Conservation (phyloP, 2,329 filamentous ascomycete species). For the Stagonosporopsis vannaccii region DNA sequence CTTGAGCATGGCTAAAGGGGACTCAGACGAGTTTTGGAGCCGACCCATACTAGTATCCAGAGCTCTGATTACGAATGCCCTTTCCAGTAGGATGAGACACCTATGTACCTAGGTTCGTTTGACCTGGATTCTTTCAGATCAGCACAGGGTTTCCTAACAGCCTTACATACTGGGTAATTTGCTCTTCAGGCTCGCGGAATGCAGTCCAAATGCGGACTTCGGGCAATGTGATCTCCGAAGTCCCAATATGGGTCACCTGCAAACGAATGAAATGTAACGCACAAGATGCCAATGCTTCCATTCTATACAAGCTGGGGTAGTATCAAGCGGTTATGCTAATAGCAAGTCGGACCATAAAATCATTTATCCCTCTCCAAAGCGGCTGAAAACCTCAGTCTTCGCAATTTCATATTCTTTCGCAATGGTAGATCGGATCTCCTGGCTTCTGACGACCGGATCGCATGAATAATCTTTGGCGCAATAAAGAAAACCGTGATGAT, state of each 20-base stretch:
- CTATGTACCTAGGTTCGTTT: neutral
- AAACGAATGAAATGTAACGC: neutral
- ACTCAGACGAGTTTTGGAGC: neutral
- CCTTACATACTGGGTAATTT: neutral
- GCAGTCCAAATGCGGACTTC: neutral
- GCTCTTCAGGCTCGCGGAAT: neutral
- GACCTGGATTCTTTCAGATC: neutral
- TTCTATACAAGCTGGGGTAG: neutral
- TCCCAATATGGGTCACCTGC: neutral
- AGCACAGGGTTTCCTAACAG: neutral
- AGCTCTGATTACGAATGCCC: neutral
- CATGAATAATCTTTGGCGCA: slow-evolving; percentile 6
- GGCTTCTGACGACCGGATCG: slow-evolving; percentile 1
- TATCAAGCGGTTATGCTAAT: neutral
- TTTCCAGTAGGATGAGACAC: neutral
- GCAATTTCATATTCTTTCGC: neutral
- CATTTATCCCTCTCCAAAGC: neutral
- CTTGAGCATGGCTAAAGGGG: neutral
- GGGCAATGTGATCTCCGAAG: neutral
- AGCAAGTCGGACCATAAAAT: neutral
- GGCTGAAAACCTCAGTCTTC: slow-evolving; percentile 1
- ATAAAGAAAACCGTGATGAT: slow-evolving; percentile 7
- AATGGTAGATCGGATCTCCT: neutral
- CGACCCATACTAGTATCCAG: neutral
- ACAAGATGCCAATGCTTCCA: neutral